Evolutionary conservation across 148 eudicot genomes (phyloP), one percentile per base, ranked within the genome.

Genomic region (Agrostemma githago): DNA sequence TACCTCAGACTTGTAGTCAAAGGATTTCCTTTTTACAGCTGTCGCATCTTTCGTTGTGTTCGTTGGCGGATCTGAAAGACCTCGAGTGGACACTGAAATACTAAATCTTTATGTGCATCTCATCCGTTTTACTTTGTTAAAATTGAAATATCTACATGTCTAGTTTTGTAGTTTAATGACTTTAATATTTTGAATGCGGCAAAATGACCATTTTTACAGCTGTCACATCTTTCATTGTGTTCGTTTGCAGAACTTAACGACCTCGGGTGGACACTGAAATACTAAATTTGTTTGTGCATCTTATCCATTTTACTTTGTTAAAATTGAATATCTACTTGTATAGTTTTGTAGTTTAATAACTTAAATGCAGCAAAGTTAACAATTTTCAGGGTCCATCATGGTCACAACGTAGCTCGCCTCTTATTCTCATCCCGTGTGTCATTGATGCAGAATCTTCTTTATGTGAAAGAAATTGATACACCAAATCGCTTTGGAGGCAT

Each of bases 401-500:
- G 11, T 66, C n/a, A 7, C 26, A 2, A 61, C 65, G 20, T 69
- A 37, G 69, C 38, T 51, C 53, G 60, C 62, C 65, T 60, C 38
- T 74, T 42, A 65, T 44, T 19, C 20, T 76, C 34, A 56, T 62
- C 6, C 14, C 61, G 60, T 44, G 2, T 78, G 39, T 54, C 60
- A 76, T 68, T 43, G 69, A 63, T 78, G 79, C 93, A 95, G 99
- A 95, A 95, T 88, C 97, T 95, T 57, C 97, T 95, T 73, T 88
- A 66, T 74, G 91, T 92, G 72, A 88, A 88, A 85, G 96, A 90
- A 79, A 76, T 80, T 46, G 81, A 82, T 76, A 95, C 99, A 9
- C 97, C 99, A 42, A 89, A 89, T 78, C 92, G 97, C 74, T 95
- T 86, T 82, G 99, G 99, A 66, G 99, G 99, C 71, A 70, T 83